phyloP scores from a whole-genome alignment of 1,284 basidiomycete genomes.

The Ustilago sp. region DNA sequence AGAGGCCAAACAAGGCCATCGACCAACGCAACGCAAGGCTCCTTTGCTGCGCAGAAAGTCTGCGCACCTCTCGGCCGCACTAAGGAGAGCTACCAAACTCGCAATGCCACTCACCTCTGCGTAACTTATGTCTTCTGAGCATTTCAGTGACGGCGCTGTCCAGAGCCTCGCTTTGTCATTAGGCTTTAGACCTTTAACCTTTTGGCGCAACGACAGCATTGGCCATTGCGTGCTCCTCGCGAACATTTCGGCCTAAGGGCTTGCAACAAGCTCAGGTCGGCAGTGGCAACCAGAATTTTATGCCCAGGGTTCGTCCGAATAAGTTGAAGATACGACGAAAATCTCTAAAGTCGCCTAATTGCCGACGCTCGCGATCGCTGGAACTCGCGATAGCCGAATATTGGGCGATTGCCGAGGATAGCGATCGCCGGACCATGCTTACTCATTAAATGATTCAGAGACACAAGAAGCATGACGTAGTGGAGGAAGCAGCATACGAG shows the following conservation, averaged over 20 bases:
- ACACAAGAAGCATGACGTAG: too few species aligned
- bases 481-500: too few species aligned
- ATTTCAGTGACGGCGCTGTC: neutral
- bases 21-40: neutral
- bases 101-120: neutral
- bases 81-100: neutral
- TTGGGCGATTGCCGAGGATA: too few species aligned
- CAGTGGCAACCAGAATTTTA: slow-evolving; percentile 1
- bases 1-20: neutral
- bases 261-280: neutral
- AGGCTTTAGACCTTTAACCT: neutral
- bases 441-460: too few species aligned
- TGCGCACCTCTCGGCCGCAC: slow-evolving; percentile 1
- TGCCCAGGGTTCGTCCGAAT: slow-evolving; percentile 27
- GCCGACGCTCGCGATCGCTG: too few species aligned
- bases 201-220: neutral
- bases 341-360: too few species aligned
- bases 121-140: neutral
- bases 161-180: neutral
- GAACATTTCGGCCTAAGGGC: neutral
- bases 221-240: neutral
- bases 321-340: neutral
- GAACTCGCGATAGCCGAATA: too few species aligned
- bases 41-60: neutral
- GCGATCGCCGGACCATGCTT: too few species aligned